Conservation (phyloP, 495 filamentous ascomycete genomes). For the Penicillium diatomitis region DNA sequence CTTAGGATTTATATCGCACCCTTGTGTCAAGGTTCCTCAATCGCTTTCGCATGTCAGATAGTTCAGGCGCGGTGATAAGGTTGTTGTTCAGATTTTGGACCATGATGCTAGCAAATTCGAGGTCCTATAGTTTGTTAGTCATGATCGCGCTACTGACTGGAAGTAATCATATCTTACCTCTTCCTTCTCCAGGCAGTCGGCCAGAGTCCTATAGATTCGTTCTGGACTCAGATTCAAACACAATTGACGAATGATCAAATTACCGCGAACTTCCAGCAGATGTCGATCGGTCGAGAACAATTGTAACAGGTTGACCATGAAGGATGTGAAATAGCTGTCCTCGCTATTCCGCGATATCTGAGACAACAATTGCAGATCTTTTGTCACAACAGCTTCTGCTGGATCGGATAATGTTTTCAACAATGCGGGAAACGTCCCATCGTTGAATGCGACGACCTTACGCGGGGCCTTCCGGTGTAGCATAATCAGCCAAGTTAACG, state of each 20-base stretch:
- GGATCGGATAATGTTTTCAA: slow-evolving; percentile 96
- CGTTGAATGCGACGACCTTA: slow-evolving; percentile 91
- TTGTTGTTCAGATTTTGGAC: slow-evolving; percentile 99
- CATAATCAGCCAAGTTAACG: slow-evolving; percentile 95
- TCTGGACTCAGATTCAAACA: slow-evolving; percentile 89
- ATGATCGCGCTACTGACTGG: background rate
- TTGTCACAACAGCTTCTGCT: slow-evolving; percentile 89
- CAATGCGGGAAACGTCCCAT: slow-evolving; percentile 91
- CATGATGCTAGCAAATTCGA: slow-evolving; percentile 99
- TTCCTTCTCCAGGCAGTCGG: slow-evolving; percentile 95
- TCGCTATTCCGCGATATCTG: slow-evolving; percentile 96
- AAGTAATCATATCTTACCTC: slow-evolving; percentile 41
- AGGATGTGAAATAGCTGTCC: slow-evolving; percentile 92
- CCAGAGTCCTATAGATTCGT: slow-evolving; percentile 90
- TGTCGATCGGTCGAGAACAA: slow-evolving; percentile 90
- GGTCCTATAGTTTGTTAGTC: slow-evolving; percentile 41
- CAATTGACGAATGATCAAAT: slow-evolving; percentile 91
- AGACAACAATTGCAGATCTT: slow-evolving; percentile 87
- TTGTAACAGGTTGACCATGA: slow-evolving; percentile 95
- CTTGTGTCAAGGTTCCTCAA: slow-evolving; percentile 83
- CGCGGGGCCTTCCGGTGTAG: slow-evolving; percentile 87
- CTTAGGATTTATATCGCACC: slow-evolving; percentile 29
- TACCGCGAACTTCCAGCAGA: slow-evolving; percentile 84
- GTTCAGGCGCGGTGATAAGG: slow-evolving; percentile 90
- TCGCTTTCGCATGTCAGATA: slow-evolving; percentile 82